Conservation (phyloP, 495 filamentous ascomycete genomes). For the Cercophora sp. region DNA sequence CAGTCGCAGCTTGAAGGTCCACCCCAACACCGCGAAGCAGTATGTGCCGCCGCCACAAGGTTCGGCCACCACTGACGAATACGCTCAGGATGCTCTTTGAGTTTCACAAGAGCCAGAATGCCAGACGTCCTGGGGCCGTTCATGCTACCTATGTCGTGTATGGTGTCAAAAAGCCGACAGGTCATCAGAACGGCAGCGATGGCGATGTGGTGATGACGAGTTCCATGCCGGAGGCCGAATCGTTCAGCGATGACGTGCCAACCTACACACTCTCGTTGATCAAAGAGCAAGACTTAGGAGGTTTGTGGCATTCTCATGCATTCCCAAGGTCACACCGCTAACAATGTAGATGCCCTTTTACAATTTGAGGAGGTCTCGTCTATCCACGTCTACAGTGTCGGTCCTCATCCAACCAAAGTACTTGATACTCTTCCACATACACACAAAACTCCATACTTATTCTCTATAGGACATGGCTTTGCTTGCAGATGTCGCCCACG, state of each 20-base stretch:
- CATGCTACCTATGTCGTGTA: slow-evolving; percentile 86
- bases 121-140: slow-evolving; percentile 65
- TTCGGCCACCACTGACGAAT: neutral
- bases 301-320: slow-evolving; percentile 38
- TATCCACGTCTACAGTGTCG: slow-evolving; percentile 85
- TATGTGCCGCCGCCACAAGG: slow-evolving; percentile 2
- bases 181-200: slow-evolving; percentile 44
- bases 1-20: slow-evolving; percentile 72
- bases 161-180: slow-evolving; percentile 45
- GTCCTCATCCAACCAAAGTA: slow-evolving; percentile 63
- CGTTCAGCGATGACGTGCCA: slow-evolving; percentile 37
- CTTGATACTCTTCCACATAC: neutral
- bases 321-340: neutral
- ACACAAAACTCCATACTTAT: neutral
- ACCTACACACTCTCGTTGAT: slow-evolving; percentile 64
- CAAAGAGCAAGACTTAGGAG: slow-evolving; percentile 74
- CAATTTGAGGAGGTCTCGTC: slow-evolving; percentile 67
- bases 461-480: slow-evolving; percentile 59
- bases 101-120: slow-evolving; percentile 76
- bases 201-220: slow-evolving; percentile 74
- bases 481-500: slow-evolving; percentile 65
- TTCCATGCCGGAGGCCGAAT: slow-evolving; percentile 57
- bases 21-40: slow-evolving; percentile 59
- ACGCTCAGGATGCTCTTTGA: slow-evolving; percentile 89
- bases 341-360: slow-evolving; percentile 56